Percentiles rank a stretch among this genome's conserved stretches.
phyloP scores from a whole-genome alignment of 1,284 basidiomycete genomes.

The Ganoderma leucocontextum region DNA sequence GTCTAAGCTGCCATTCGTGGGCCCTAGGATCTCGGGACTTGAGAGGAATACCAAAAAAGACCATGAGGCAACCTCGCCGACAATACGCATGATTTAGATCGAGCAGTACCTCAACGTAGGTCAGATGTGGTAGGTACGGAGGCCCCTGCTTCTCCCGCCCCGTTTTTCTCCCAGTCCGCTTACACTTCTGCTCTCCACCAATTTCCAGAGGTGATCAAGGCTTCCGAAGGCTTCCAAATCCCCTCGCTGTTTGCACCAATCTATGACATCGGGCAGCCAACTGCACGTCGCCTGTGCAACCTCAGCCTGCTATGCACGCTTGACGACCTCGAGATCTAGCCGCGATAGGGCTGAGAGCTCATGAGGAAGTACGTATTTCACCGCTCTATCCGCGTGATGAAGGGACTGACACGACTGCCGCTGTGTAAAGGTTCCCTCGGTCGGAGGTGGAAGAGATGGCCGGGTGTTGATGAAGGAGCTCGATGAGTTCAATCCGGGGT shows the following conservation, averaged over 20 bases:
- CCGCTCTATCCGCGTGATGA: background rate
- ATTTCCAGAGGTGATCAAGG: constrained; percentile 54
- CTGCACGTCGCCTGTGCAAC: constrained; percentile 68
- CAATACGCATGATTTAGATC: constrained; percentile 50
- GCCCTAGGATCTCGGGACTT: constrained; percentile 66
- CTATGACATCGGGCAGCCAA: constrained; percentile 76
- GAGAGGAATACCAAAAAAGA: constrained; percentile 37
- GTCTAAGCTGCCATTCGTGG: constrained; percentile 66
- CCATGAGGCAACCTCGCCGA: background rate
- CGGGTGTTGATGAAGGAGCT: constrained; percentile 64
- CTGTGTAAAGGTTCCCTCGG: constrained; percentile 60
- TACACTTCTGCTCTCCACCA: background rate
- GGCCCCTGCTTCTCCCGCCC: background rate
- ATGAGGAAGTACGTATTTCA: constrained; percentile 42
- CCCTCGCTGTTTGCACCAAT: constrained; percentile 68
- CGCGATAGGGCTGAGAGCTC: constrained; percentile 59
- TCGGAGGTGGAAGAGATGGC: constrained; percentile 75
- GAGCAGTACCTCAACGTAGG: constrained; percentile 67
- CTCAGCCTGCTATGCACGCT: constrained; percentile 67
- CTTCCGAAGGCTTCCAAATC: constrained; percentile 60
- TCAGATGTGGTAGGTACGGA: constrained; percentile 62
- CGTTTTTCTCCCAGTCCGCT: background rate
- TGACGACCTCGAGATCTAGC: constrained; percentile 69
- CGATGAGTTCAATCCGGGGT: constrained; percentile 63
- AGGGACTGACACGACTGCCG: background rate